Evolutionary conservation across 768 basidiomycete genomes (phyloP).

Genomic region (Leccinum disarticulatum): DNA sequence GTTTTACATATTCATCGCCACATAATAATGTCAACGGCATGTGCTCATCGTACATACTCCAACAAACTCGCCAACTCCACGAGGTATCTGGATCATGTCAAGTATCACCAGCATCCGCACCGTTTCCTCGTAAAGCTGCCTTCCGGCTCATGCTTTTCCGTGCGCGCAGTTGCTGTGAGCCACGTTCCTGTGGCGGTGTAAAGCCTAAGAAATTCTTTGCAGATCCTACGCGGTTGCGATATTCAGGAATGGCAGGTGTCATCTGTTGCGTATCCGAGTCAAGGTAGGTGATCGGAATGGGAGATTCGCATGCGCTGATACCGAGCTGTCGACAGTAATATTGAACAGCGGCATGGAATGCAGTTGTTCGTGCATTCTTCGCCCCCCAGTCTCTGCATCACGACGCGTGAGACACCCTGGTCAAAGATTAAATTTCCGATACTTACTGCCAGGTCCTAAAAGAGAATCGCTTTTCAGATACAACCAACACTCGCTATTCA

Average conservation of each 20-base stretch:
- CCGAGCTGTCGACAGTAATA: constrained; percentile 70
- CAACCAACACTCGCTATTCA: background rate
- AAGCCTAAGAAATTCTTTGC: constrained; percentile 29
- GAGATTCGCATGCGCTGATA: constrained; percentile 59
- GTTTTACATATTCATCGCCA: constrained; percentile 5
- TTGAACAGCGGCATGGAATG: constrained; percentile 78
- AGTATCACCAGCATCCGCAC: constrained; percentile 17
- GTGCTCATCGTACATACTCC: constrained; percentile 1
- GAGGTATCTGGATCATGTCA: constrained; percentile 12
- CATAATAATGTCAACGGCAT: background rate
- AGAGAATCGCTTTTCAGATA: constrained; percentile 7
- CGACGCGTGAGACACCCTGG: constrained; percentile 5
- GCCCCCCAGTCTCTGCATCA: constrained; percentile 56
- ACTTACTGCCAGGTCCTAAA: constrained; percentile 38
- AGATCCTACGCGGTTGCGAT: constrained; percentile 3
- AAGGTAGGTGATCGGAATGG: constrained; percentile 57
- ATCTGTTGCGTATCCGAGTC: constrained; percentile 21
- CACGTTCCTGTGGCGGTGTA: constrained; percentile 25
- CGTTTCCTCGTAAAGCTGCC: constrained; percentile 31
- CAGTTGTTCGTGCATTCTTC: constrained; percentile 60
- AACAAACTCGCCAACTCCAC: constrained; percentile 11
- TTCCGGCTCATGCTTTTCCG: constrained; percentile 38
- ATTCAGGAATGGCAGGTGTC: background rate
- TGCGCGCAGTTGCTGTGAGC: constrained; percentile 21
- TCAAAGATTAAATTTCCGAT: background rate